A percentile compares a stretch with the other conserved stretches of the same genome.
These are phyloP conservation scores for Sordariomycetes sp. DNA, from an alignment of 2,329 filamentous ascomycete species.

Conservation along the genomic window DNA sequence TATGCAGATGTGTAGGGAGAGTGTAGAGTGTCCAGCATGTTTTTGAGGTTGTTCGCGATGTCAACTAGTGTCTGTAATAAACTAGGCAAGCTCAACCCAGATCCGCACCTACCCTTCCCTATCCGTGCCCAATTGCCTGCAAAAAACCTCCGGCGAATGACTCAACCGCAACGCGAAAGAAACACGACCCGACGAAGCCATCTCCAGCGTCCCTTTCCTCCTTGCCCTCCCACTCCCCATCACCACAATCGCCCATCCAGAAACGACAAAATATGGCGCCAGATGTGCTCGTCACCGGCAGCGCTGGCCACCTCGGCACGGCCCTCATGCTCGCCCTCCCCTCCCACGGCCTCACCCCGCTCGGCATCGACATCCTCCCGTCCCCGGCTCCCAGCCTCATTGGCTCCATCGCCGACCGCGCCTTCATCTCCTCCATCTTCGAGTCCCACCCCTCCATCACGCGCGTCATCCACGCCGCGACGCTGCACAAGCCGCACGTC, in stretches of 20 bases:
- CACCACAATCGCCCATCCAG: neutral
- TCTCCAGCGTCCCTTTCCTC: neutral
- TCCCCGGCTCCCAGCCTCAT: conserved; percentile 22
- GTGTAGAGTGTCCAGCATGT: too few relatives aligned
- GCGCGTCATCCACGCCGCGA: conserved; percentile 32
- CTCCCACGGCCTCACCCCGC: conserved; percentile 23
- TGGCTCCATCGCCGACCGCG: conserved; percentile 24
- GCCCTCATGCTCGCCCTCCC: conserved; percentile 32
- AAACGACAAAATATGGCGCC: neutral
- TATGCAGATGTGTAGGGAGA: too few relatives aligned
- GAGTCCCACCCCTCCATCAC: conserved; percentile 17
- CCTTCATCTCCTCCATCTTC: conserved; percentile 20
- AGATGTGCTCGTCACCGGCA: conserved; percentile 33
- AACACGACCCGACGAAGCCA: too few relatives aligned
- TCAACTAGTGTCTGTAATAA: too few relatives aligned
- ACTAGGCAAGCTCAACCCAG: too few relatives aligned
- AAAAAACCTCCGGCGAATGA: too few relatives aligned
- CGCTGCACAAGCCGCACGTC: conserved; percentile 36
- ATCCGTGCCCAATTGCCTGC: too few relatives aligned
- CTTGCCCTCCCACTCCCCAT: neutral
- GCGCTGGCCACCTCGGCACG: conserved; percentile 32
- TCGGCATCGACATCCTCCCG: conserved; percentile 31
- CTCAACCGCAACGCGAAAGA: too few relatives aligned
- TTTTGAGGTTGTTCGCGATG: too few relatives aligned
- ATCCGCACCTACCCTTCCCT: too few relatives aligned